Percentiles rank a stretch among this genome's conserved stretches.
phyloP scores from a whole-genome alignment of 2,329 filamentous ascomycete species.

The Rasamsonia emersonii region DNA sequence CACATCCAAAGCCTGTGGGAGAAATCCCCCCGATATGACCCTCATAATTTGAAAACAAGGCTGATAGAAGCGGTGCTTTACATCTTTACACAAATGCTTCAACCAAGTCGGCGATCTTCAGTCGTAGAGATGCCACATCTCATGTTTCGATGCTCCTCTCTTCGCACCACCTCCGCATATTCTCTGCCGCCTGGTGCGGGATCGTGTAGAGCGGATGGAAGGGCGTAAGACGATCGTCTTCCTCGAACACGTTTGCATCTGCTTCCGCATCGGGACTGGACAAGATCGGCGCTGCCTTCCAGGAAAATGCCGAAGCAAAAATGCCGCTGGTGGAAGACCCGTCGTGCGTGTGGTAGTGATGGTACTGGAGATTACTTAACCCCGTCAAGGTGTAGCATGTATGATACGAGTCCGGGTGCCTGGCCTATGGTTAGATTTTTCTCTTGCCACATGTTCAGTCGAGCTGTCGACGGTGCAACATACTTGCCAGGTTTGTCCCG shows the following conservation, averaged over 20 bases:
- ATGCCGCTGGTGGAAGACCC: constrained; percentile 21
- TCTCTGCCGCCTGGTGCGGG: constrained; percentile 59
- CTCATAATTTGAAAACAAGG: neutral
- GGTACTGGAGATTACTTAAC: constrained; percentile 71
- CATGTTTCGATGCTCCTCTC: constrained; percentile 7
- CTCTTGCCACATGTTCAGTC: neutral
- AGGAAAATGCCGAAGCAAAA: constrained; percentile 31
- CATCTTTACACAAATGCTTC: no score
- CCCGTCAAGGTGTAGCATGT: constrained; percentile 86
- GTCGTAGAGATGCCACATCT: neutral
- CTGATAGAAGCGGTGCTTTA: no score
- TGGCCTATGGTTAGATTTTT: constrained; percentile 24
- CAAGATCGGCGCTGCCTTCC: constrained; percentile 30
- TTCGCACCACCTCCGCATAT: constrained; percentile 57
- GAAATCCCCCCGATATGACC: no score
- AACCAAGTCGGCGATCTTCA: neutral
- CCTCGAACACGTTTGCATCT: constrained; percentile 58
- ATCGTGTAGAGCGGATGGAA: constrained; percentile 83
- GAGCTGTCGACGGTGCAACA: constrained; percentile 27
- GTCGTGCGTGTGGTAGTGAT: constrained; percentile 38
- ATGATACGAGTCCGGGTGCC: constrained; percentile 79
- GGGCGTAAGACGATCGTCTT: constrained; percentile 58
- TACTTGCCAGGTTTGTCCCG: constrained; percentile 90
- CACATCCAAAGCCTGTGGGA: no score
- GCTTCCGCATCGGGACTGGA: constrained; percentile 40